phyloP scores from a whole-genome alignment of 202 grass and related monocot species.

The Brachypodium distachyon region DNA sequence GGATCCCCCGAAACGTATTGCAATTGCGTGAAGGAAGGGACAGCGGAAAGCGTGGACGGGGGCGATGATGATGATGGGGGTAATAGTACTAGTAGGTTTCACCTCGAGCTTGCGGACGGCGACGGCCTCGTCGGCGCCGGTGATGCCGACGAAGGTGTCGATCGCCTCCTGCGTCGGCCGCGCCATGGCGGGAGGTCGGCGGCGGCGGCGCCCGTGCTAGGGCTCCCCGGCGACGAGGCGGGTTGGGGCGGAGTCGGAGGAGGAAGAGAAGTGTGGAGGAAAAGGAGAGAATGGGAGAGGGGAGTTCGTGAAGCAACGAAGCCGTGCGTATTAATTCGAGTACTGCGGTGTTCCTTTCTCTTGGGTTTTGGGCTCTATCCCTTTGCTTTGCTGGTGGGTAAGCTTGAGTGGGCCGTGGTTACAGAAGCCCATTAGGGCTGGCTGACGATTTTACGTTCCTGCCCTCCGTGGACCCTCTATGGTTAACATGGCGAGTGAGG shows the following conservation, averaged over 20 bases:
- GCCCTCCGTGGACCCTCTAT: not conserved
- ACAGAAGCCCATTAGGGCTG: not conserved
- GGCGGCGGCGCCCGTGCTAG: not conserved
- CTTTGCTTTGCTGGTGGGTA: not conserved
- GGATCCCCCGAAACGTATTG: not conserved
- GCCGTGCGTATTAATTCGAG: conserved; percentile 22
- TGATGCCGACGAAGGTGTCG: conserved; percentile 84
- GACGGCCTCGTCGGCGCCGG: conserved; percentile 48
- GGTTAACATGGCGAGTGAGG: too few species aligned
- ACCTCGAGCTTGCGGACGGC: conserved; percentile 91
- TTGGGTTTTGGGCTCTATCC: not conserved
- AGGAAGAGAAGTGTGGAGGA: not conserved
- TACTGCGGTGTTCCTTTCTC: conserved; percentile 1
- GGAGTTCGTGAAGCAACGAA: conserved; percentile 21
- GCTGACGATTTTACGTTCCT: not conserved
- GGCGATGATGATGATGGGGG: not conserved
- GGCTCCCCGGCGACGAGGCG: not conserved
- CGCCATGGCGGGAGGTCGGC: conserved; percentile 27
- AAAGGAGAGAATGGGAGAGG: conserved; percentile 2
- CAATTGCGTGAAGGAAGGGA: not conserved
- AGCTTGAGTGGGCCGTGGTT: not conserved
- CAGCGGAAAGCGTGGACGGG: not conserved
- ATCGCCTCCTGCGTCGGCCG: conserved; percentile 64
- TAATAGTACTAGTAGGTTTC: not conserved
- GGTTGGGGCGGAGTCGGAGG: conserved; percentile 8